Percentiles rank a stretch among this genome's conserved stretches.
phyloP scores from a whole-genome alignment of 176 grass and related monocot genomes.

The Zizania latifolia region DNA sequence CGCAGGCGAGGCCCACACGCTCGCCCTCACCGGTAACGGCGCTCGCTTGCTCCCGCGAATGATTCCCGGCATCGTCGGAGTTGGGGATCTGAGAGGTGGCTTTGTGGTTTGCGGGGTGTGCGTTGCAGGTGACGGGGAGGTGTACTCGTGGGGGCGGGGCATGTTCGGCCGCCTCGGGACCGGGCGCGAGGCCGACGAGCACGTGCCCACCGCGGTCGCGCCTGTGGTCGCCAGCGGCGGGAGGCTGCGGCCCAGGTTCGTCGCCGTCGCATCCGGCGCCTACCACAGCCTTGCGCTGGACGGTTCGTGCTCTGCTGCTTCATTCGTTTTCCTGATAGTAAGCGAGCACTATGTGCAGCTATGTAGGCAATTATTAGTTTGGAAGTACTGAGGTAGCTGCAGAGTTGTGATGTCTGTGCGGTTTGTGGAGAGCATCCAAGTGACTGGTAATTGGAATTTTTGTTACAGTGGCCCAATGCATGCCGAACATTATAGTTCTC shows the following conservation, averaged over 20 bases:
- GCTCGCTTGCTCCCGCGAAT: neutral
- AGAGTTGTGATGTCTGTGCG: neutral
- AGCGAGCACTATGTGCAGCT: neutral
- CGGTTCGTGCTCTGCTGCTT: conserved; percentile 37
- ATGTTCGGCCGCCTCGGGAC: conserved; percentile 84
- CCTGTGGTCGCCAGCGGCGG: neutral
- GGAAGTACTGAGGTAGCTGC: neutral
- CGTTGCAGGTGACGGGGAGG: conserved; percentile 60
- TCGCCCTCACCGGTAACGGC: conserved; percentile 63
- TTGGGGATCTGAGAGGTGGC: conserved; percentile 16
- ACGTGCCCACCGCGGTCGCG: conserved; percentile 50
- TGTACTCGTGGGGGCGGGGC: conserved; percentile 88
- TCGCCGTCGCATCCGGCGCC: conserved; percentile 61
- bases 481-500: neutral
- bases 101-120: neutral
- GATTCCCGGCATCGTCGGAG: neutral
- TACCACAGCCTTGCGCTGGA: conserved; percentile 87
- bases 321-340: neutral
- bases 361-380: neutral
- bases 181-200: conserved; percentile 61
- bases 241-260: conserved; percentile 39
- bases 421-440: neutral
- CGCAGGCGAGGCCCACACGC: conserved; percentile 94
- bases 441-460: neutral
- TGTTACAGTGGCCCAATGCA: neutral